Percentiles rank a stretch among this genome's conserved stretches.
Evolutionary conservation across 768 basidiomycete species (phyloP).

Genomic region (Neoboletus brunneissimus): DNA sequence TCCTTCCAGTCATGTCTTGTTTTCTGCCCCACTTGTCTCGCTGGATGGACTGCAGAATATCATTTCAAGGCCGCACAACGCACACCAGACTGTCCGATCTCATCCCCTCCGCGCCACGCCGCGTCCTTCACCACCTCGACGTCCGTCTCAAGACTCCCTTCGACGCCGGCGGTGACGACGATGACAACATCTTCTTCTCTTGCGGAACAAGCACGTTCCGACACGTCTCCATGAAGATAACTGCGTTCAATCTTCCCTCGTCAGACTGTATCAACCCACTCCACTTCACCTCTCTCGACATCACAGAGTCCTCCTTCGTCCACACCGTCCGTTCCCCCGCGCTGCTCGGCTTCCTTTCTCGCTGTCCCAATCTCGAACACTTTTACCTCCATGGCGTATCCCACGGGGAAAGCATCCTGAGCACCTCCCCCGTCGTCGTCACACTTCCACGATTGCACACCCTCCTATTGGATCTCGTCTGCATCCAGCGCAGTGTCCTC

Average conservation of each 20-base stretch:
- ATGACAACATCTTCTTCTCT: slow-evolving; percentile 28
- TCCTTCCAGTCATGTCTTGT: slow-evolving; percentile 64
- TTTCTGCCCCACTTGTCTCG: slow-evolving; percentile 54
- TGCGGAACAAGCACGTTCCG: slow-evolving; percentile 37
- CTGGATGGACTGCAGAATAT: slow-evolving; percentile 53
- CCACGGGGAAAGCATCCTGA: slow-evolving; percentile 38
- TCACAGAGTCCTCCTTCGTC: slow-evolving; percentile 47
- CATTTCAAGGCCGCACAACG: slow-evolving; percentile 32
- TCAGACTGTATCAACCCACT: slow-evolving; percentile 44
- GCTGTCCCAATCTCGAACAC: slow-evolving; percentile 58
- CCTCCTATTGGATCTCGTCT: slow-evolving; percentile 56
- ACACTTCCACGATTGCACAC: slow-evolving; percentile 57
- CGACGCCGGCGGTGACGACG: slow-evolving; percentile 16
- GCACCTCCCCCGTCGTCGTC: slow-evolving; percentile 39
- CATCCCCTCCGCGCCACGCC: slow-evolving; percentile 16
- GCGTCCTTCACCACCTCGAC: slow-evolving; percentile 30
- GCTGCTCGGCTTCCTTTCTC: slow-evolving; percentile 58
- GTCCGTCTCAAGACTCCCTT: slow-evolving; percentile 27
- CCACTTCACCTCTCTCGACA: slow-evolving; percentile 54
- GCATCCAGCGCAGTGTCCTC: slow-evolving; percentile 61
- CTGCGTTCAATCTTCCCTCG: slow-evolving; percentile 49
- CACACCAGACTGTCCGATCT: slow-evolving; percentile 31
- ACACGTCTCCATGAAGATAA: slow-evolving; percentile 47
- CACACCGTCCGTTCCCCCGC: slow-evolving; percentile 43
- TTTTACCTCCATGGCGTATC: slow-evolving; percentile 57